Evolutionary conservation across 2,329 filamentous ascomycete genomes (phyloP).

Genomic region (Penicillium crustosum): DNA sequence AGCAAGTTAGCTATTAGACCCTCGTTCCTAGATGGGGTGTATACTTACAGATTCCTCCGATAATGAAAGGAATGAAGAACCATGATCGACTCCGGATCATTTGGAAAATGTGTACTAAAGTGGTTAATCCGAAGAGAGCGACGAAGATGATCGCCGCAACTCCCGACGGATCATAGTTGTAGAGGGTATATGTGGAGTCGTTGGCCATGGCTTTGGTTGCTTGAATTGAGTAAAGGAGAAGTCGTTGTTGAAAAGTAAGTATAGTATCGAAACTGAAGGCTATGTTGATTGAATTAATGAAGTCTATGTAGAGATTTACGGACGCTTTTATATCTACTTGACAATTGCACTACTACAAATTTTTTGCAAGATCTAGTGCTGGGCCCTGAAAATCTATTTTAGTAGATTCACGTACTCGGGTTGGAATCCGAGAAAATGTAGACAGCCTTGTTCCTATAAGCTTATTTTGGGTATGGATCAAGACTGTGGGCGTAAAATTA

Average conservation of each 20-base stretch:
- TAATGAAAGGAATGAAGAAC: slow-evolving; percentile 2
- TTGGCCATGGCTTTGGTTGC: neutral
- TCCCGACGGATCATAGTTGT: slow-evolving; percentile 1
- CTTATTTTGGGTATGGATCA: neutral
- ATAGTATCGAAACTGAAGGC: neutral
- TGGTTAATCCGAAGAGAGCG: neutral
- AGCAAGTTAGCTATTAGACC: neutral
- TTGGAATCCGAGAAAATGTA: neutral
- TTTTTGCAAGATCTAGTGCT: neutral
- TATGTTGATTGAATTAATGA: neutral
- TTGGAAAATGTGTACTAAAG: neutral
- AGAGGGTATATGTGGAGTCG: neutral
- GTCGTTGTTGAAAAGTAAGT: neutral
- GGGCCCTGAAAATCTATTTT: neutral
- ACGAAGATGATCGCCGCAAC: neutral
- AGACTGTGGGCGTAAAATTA: neutral
- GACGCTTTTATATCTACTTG: neutral
- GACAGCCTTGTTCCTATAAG: neutral
- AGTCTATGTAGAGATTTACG: neutral
- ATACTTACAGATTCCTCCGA: slow-evolving; percentile 4
- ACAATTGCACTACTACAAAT: neutral
- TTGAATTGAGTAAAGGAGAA: neutral
- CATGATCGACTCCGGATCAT: neutral
- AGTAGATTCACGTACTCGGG: neutral
- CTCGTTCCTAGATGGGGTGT: neutral